Evolutionary conservation across 371 early-diverging fungal species (phyloP).

Genomic region (Rhizopus stolonifer): DNA sequence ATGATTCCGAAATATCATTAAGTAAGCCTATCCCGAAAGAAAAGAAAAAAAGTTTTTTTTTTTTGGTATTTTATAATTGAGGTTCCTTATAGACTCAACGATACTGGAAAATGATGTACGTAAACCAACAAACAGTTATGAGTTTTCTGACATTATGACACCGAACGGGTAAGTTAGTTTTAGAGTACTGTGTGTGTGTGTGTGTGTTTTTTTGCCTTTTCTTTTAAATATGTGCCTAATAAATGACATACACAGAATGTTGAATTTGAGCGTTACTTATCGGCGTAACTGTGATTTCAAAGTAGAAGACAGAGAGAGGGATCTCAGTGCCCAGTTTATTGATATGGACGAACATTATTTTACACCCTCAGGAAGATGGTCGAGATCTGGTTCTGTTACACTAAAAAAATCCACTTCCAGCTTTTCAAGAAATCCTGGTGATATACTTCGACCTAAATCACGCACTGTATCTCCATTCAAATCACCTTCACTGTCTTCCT

Average conservation of each 20-base stretch:
- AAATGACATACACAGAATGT: constrained; percentile 40
- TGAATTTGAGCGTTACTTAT: constrained; percentile 72
- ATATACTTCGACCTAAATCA: constrained; percentile 1
- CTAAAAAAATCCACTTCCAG: neutral
- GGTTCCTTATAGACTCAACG: constrained; percentile 30
- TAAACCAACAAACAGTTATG: constrained; percentile 43
- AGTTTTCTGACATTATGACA: constrained; percentile 66
- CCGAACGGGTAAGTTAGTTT: constrained; percentile 1
- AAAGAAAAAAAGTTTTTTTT: neutral
- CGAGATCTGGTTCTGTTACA: neutral
- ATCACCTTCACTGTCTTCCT: constrained; percentile 66
- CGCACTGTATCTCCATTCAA: constrained; percentile 69
- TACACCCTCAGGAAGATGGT: constrained; percentile 34
- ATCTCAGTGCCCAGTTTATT: constrained; percentile 30
- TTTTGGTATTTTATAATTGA: no score
- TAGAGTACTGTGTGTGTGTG: neutral
- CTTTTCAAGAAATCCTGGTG: neutral
- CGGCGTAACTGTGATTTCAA: constrained; percentile 77
- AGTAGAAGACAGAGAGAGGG: constrained; percentile 50
- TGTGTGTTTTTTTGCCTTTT: neutral
- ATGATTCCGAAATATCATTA: constrained; percentile 55
- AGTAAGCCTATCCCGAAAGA: constrained; percentile 31
- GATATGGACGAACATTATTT: constrained; percentile 9
- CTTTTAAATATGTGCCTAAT: neutral
- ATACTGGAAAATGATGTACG: constrained; percentile 50